Evolutionary conservation across 2,329 filamentous ascomycete species (phyloP), one percentile per base, ranked within the genome.

Genomic region (Pezicula radicicola): DNA sequence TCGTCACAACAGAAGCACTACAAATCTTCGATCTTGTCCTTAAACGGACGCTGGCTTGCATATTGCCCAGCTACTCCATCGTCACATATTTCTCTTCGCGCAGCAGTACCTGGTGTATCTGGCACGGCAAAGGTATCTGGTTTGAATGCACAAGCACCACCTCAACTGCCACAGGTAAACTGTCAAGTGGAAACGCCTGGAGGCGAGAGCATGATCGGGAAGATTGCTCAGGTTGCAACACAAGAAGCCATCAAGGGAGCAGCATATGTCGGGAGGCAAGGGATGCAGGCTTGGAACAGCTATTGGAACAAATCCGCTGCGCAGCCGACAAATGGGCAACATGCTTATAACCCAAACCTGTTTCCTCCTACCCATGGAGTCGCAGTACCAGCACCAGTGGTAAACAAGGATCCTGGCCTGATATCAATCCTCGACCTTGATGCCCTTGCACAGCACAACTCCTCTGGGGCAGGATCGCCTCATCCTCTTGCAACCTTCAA

Each of bases 331-430:
- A 57, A 69, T 72, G 69, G 68, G 66, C 60, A 65, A 71, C 19
- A 71, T 27, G 25, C 54, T 13, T 64, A 64, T 43, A 40, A 55
- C 59, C 37, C 59, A 64, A 51, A 55, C 60, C 60, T 50, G 55
- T 92, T 92, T 57, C 89, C 88, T 28, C 89, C 89, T 0, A 92
- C 89, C 0, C 89, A 93, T 64, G 87, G 84, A 3, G 72, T 81
- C 10, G 70, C 76, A 39, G 77, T 84, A 9, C 82, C 83, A 52
- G 53, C 67, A 53, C 66, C 61, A 25, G 39, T 61, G 13, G 48
- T 81, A 60, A 71, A 74, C 57, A 79, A 84, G 65, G 88, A 94
- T 60, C 84, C 88, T 2, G 83, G 88, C 4, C 72, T 93, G 13
- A 83, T 94, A 15, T 90, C 88, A 1, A 80, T 95, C 42, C 69